Evolutionary conservation across 73 alveolate genomes (phyloP).

Genomic region (Symbiodinium natans): DNA sequence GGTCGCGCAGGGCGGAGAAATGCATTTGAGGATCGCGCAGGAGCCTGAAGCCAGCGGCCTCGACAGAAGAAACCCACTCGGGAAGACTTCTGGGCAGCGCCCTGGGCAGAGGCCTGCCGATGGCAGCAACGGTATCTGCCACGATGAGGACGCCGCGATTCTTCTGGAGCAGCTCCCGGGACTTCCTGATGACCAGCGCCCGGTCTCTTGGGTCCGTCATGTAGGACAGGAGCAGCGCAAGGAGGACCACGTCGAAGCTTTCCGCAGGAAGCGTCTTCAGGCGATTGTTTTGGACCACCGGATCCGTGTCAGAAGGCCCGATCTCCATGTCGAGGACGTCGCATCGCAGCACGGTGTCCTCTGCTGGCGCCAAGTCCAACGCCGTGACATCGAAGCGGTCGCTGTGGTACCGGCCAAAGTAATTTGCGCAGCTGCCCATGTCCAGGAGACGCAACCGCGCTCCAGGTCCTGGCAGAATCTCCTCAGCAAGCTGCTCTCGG

Average conservation of each 20-base stretch:
- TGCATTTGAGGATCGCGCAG: constrained; percentile 86
- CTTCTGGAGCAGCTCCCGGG: constrained; percentile 29
- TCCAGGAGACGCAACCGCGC: constrained; percentile 21
- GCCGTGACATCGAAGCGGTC: constrained; percentile 65
- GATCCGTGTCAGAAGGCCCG: not conserved
- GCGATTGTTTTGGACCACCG: no score
- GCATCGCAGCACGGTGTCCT: constrained; percentile 47
- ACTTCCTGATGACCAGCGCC: constrained; percentile 31
- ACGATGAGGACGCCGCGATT: constrained; percentile 53
- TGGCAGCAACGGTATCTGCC: constrained; percentile 50
- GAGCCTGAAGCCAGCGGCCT: constrained; percentile 53
- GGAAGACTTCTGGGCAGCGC: not conserved
- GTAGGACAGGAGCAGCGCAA: constrained; percentile 70
- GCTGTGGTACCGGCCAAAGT: constrained; percentile 44
- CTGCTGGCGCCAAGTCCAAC: constrained; percentile 77
- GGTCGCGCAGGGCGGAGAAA: constrained; percentile 30
- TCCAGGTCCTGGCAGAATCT: not conserved
- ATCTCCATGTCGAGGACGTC: constrained; percentile 32
- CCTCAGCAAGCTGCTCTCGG: constrained; percentile 2
- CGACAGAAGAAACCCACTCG: not conserved
- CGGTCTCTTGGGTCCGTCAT: constrained; percentile 45
- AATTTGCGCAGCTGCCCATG: constrained; percentile 44
- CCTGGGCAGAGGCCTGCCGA: not conserved
- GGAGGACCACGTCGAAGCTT: constrained; percentile 59
- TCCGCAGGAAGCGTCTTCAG: not conserved